A percentile compares a stretch with the other conserved stretches of the same genome.
These are phyloP conservation scores for Tricholoma flavovirens DNA, from an alignment of 768 basidiomycete genomes.

Conservation along the genomic window DNA sequence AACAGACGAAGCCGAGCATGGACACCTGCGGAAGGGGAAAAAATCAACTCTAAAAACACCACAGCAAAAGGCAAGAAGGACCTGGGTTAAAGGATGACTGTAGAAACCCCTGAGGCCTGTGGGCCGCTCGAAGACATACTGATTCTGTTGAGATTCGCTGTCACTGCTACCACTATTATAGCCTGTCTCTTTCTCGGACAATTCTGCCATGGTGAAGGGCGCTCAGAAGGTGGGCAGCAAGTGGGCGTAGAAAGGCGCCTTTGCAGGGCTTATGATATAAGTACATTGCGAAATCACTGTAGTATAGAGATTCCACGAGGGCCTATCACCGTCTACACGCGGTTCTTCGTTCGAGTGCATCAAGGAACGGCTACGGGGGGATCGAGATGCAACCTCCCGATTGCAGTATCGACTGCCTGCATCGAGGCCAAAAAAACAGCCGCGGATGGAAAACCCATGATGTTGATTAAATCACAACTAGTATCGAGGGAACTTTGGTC, in stretches of 20 bases:
- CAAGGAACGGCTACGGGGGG: not conserved
- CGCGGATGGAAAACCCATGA: not conserved
- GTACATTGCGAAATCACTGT: not conserved
- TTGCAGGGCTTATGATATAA: not conserved
- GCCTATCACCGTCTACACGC: not conserved
- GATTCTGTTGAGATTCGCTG: conserved; percentile 17
- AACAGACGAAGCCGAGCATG: conserved; percentile 56
- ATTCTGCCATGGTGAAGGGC: not conserved
- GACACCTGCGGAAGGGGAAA: conserved; percentile 22
- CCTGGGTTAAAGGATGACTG: conserved; percentile 48
- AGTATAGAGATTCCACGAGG: not conserved
- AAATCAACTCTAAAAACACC: not conserved
- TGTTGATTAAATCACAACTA: not conserved
- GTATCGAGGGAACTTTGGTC: not conserved
- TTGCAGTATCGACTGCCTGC: not conserved
- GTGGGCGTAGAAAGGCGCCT: not conserved
- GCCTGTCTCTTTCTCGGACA: conserved; percentile 15
- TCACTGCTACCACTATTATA: conserved; percentile 20
- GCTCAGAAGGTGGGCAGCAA: not conserved
- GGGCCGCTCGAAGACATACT: conserved; percentile 17
- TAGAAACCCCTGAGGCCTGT: conserved; percentile 45
- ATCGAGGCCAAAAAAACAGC: not conserved
- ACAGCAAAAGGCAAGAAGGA: conserved; percentile 10
- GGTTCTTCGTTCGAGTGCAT: not conserved
- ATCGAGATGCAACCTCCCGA: not conserved